Percentiles rank a stretch among this genome's conserved stretches.
These are phyloP conservation scores for Claviceps fusiformis DNA, from an alignment of 2,329 filamentous ascomycete genomes.

Conservation along the genomic window DNA sequence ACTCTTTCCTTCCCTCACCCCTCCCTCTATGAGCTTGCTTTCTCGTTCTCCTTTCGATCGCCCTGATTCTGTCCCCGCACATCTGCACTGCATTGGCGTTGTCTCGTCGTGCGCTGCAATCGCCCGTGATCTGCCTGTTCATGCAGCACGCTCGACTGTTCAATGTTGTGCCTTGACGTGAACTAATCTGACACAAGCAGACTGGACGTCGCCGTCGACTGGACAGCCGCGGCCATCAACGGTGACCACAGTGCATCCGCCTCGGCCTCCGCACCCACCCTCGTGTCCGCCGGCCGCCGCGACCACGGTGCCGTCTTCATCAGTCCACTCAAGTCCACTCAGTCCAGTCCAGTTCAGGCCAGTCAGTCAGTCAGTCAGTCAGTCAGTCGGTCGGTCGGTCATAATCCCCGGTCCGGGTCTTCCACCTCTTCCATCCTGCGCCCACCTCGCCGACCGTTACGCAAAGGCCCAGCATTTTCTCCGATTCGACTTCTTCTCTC, in stretches of 20 bases:
- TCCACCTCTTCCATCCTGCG: slow-evolving; percentile 5
- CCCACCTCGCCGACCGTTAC: slow-evolving; percentile 8
- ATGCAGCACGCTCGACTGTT: neutral
- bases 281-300: slow-evolving; percentile 1
- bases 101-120: neutral
- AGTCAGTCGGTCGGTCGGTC: neutral
- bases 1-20: neutral
- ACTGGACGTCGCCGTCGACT: neutral
- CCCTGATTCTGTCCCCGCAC: neutral
- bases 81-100: neutral
- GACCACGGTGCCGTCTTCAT: neutral
- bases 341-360: neutral
- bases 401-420: slow-evolving; percentile 1
- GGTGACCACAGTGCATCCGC: neutral
- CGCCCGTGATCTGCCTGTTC: neutral
- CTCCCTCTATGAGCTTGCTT: neutral
- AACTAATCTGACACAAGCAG: neutral
- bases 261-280: slow-evolving; percentile 3
- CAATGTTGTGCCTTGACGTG: neutral
- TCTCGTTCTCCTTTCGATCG: neutral
- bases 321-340: neutral
- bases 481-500: neutral
- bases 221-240: neutral
- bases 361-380: neutral
- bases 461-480: slow-evolving; percentile 1